Base-by-base conservation (phyloP, 129 eudicot genomes). In the Erigeron canadensis region DNA sequence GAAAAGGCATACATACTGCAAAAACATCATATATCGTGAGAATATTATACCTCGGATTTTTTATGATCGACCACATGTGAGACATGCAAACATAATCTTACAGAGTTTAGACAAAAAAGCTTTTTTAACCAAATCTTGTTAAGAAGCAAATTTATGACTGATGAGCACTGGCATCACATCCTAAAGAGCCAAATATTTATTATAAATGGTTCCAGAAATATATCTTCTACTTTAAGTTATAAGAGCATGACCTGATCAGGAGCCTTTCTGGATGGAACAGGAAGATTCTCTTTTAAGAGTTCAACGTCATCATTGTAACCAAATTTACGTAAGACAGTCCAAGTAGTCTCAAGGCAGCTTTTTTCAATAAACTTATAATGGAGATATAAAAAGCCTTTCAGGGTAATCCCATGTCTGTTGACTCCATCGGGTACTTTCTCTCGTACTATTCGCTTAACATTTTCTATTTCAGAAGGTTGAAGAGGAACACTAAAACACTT, bases 401-500 rank as follows among this genome's bases (percentile, higher is more conserved):
- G 79, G 56, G 99, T 94, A 79, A 94, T 89, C 28, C 99, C 99
- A 81, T 61, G 81, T 6, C 75, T 83, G 73, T 87, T 90, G 72
- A 94, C 87, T 34, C 97, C 99, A 76, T 87, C 84, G 58, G 90
- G 96, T 72, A 89, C 73, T 70, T 87, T 86, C 67, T 90, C 99
- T 81, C 79, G 77, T 21, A 94, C 97, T 59, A 94, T 96, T 82
- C 89, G 86, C 77, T 94, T 94, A 64, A 94, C 99, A 72, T 96
- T 93, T 16, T 70, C 85, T 67, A 88, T 84, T 84, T 94, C 97
- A 67, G 88, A 82, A 81, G 99, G 97, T 76, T 88, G 91, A 75
- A 94, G 80, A 44, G 97, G 99, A 81, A 90, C 95, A 84, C 70
- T 84, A 79, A 94, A 94, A 71, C 99, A 94, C 78, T 80, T 90